A percentile compares a stretch with the other conserved stretches of the same genome.
Evolutionary conservation across 2,329 filamentous ascomycete genomes (phyloP).

Genomic region (Didymella arachidicola): DNA sequence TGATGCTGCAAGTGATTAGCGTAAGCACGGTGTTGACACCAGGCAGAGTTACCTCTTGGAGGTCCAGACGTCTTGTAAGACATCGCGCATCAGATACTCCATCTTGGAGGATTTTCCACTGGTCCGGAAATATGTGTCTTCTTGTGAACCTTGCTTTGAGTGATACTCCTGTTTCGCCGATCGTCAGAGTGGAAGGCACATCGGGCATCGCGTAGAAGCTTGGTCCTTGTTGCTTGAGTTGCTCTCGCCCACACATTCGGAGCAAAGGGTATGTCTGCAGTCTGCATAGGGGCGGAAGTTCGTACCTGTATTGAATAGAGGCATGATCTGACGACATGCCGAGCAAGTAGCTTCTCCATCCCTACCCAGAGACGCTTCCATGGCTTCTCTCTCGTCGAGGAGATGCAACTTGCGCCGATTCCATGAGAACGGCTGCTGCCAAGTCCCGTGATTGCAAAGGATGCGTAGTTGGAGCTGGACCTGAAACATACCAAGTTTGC

Average conservation of each 20-base stretch:
- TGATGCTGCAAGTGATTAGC: conserved; percentile 29
- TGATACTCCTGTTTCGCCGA: neutral
- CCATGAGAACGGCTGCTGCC: conserved; percentile 57
- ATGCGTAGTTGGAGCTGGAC: conserved; percentile 57
- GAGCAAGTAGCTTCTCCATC: conserved; percentile 44
- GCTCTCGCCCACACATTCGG: conserved; percentile 44
- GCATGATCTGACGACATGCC: conserved; percentile 41
- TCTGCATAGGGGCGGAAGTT: conserved; percentile 33
- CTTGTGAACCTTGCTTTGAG: conserved; percentile 17
- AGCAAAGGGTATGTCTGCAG: conserved; percentile 47
- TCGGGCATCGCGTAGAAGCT: conserved; percentile 26
- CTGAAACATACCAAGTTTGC: conserved; percentile 58
- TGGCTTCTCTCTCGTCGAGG: conserved; percentile 50
- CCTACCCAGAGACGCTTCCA: conserved; percentile 33
- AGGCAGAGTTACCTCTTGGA: conserved; percentile 37
- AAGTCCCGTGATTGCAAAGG: conserved; percentile 61
- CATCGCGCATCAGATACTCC: conserved; percentile 43
- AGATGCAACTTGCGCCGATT: conserved; percentile 43
- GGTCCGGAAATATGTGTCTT: conserved; percentile 42
- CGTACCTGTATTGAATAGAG: conserved; percentile 26
- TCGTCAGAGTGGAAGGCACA: conserved; percentile 33
- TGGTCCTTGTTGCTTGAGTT: conserved; percentile 20
- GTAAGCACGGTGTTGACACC: too few relatives aligned
- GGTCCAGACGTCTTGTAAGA: conserved; percentile 34
- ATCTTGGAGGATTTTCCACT: conserved; percentile 48